phyloP scores from a whole-genome alignment of 441 rosid genomes.

The Capsella rubella region DNA sequence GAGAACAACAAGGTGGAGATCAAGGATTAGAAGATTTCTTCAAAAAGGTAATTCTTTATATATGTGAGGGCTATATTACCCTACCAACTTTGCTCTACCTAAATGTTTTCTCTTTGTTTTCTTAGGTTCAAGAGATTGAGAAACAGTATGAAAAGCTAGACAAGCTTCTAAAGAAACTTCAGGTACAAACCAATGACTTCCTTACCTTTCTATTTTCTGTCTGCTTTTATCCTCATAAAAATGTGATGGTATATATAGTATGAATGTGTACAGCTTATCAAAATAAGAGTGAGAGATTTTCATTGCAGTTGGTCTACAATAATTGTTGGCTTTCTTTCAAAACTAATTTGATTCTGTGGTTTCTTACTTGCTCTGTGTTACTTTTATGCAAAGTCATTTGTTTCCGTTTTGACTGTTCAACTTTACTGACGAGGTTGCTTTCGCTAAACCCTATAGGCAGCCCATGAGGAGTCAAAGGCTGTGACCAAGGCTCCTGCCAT shows the following conservation, averaged over 20 bases:
- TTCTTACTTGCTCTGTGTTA: conserved; percentile 23
- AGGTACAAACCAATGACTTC: conserved; percentile 54
- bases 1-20: conserved; percentile 60
- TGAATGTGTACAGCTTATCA: not conserved
- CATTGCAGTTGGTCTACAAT: conserved; percentile 9
- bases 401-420: not conserved
- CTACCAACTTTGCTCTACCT: not conserved
- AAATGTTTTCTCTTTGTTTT: conserved; percentile 33
- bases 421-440: not conserved
- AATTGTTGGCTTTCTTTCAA: not conserved
- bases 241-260: not conserved
- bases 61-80: not conserved
- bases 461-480: conserved; percentile 92
- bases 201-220: not conserved
- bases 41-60: conserved; percentile 63
- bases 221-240: not conserved
- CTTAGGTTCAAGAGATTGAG: conserved; percentile 90
- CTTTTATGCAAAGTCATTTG: not conserved
- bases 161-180: conserved; percentile 84
- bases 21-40: conserved; percentile 86
- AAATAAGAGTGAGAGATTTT: conserved; percentile 1
- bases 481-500: conserved; percentile 94
- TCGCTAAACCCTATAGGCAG: conserved; percentile 58
- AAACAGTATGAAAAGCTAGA: conserved; percentile 83
- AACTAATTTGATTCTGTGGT: not conserved